Evolutionary conservation across 192 early-diverging fungal genomes (phyloP).

Genomic region (Linderina pennispora): DNA sequence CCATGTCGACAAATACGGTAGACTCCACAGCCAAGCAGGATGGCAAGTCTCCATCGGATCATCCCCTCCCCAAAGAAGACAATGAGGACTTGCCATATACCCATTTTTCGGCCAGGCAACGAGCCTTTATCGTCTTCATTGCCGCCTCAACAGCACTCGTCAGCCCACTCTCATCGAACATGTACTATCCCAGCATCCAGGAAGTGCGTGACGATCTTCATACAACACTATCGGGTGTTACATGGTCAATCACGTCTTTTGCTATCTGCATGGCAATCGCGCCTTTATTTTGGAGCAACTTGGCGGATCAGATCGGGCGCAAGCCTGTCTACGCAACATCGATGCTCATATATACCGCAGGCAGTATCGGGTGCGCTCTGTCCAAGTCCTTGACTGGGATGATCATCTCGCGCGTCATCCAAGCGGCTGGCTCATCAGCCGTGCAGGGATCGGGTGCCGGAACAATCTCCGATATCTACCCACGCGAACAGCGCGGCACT

Average conservation of each 20-base stretch:
- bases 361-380: constrained; percentile 14
- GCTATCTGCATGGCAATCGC: constrained; percentile 16
- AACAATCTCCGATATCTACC: constrained; percentile 24
- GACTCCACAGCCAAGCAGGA: too few relatives aligned
- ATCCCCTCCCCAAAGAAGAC: neutral
- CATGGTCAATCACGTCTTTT: constrained; percentile 17
- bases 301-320: constrained; percentile 31
- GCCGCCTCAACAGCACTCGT: neutral
- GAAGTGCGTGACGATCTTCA: constrained; percentile 10
- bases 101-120: neutral
- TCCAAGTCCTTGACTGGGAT: constrained; percentile 1
- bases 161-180: constrained; percentile 12
- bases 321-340: constrained; percentile 8
- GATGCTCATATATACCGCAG: constrained; percentile 7
- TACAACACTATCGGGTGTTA: constrained; percentile 1
- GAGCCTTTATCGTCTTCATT: neutral
- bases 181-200: constrained; percentile 18
- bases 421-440: constrained; percentile 14
- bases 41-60: neutral
- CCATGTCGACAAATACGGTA: too few relatives aligned
- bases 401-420: constrained; percentile 12
- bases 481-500: constrained; percentile 17
- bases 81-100: neutral
- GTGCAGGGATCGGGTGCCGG: constrained; percentile 15
- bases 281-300: constrained; percentile 23